These are phyloP conservation scores for Sporothrix globosa DNA, from an alignment of 2,329 filamentous ascomycete genomes.

Conservation along the genomic window DNA sequence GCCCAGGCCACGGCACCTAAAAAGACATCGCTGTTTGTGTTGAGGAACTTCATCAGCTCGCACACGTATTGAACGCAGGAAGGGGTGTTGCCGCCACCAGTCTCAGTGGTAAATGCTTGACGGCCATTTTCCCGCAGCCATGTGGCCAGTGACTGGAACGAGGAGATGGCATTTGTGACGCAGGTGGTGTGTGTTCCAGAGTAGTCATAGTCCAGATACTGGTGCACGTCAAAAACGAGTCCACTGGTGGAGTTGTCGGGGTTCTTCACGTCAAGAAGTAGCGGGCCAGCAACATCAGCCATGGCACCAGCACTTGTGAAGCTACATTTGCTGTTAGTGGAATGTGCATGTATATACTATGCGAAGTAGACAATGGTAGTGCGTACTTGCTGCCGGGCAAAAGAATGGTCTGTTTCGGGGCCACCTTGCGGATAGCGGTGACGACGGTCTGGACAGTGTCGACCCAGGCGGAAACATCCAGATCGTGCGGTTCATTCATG, in stretches of 20 bases:
- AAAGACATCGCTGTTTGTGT: conserved; percentile 42
- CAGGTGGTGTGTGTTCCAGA: conserved; percentile 58
- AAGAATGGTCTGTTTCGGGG: conserved; percentile 63
- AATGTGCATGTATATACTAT: background rate
- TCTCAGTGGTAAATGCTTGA: conserved; percentile 45
- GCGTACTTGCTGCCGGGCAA: conserved; percentile 57
- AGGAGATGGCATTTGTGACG: conserved; percentile 50
- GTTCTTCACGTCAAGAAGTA: conserved; percentile 58
- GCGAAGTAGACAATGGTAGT: no score
- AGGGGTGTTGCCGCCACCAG: conserved; percentile 45
- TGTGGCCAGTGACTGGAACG: conserved; percentile 48
- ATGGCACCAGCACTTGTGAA: conserved; percentile 52
- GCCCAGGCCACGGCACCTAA: conserved; percentile 40
- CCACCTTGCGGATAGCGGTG: conserved; percentile 67
- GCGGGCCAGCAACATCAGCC: conserved; percentile 36
- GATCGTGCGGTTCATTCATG: conserved; percentile 70
- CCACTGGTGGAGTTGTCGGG: conserved; percentile 59
- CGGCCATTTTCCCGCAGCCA: conserved; percentile 44
- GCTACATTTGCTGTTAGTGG: background rate
- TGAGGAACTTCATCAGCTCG: conserved; percentile 42
- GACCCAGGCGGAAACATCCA: conserved; percentile 60
- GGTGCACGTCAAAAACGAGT: conserved; percentile 60
- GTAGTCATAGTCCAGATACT: conserved; percentile 63
- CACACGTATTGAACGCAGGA: conserved; percentile 43
- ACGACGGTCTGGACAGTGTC: conserved; percentile 65